A percentile compares a stretch with the other conserved stretches of the same genome.
phyloP scores from a whole-genome alignment of 2,329 filamentous ascomycete genomes.

The Proliferodiscus dingleyae region DNA sequence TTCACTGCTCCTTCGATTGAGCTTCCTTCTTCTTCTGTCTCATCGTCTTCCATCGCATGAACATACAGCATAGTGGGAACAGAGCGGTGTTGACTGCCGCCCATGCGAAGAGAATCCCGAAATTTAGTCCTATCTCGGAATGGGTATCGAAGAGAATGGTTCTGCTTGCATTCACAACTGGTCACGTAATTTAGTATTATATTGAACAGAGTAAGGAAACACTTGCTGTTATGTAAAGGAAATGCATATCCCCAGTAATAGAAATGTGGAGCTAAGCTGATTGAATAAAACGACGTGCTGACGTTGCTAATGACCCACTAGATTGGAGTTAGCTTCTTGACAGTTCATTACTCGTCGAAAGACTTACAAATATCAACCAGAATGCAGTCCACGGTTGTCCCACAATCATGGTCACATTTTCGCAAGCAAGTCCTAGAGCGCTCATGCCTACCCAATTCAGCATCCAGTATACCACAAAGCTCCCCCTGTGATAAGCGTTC shows the following conservation, averaged over 20 bases:
- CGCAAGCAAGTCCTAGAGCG: conserved; percentile 57
- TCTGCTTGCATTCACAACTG: conserved; percentile 53
- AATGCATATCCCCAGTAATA: conserved; percentile 60
- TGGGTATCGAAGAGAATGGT: conserved; percentile 58
- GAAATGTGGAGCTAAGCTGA: conserved; percentile 53
- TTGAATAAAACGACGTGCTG: conserved; percentile 52
- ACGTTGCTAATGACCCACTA: conserved; percentile 62
- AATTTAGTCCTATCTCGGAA: conserved; percentile 53
- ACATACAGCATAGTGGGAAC: conserved; percentile 46
- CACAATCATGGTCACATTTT: conserved; percentile 61
- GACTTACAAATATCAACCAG: conserved; percentile 52
- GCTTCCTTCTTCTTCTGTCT: conserved; percentile 11
- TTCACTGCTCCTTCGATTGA: conserved; percentile 1
- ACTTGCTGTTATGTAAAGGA: conserved; percentile 54
- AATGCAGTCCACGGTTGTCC: conserved; percentile 55
- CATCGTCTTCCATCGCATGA: conserved; percentile 39
- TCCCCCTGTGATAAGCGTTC: conserved; percentile 50
- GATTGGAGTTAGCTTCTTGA: background rate
- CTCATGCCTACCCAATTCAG: conserved; percentile 59
- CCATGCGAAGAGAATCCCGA: conserved; percentile 58
- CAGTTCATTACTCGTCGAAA: background rate
- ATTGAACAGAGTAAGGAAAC: background rate
- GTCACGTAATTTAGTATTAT: background rate
- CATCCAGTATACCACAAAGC: conserved; percentile 60
- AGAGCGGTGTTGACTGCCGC: conserved; percentile 45